Percentiles rank a stretch among this genome's conserved stretches.
Evolutionary conservation across 495 filamentous ascomycete genomes (phyloP).

Genomic region (Cercophora sp.): DNA sequence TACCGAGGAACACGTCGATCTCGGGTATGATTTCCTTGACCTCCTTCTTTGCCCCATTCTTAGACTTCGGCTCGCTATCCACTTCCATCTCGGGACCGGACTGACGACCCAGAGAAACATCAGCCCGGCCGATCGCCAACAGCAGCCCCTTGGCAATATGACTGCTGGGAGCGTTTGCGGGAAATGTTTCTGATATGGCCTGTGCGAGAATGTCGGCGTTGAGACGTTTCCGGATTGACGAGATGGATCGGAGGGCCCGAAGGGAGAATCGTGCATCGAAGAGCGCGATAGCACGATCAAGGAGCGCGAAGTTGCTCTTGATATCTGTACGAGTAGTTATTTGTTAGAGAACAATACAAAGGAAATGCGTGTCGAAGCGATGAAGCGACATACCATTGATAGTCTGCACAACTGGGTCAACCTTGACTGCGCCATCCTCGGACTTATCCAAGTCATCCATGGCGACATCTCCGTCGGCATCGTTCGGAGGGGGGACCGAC

Average conservation of each 20-base stretch:
- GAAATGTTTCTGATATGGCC: slow-evolving; percentile 76
- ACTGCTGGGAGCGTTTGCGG: slow-evolving; percentile 50
- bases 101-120: slow-evolving; percentile 54
- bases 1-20: slow-evolving; percentile 85
- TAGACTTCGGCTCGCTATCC: slow-evolving; percentile 56
- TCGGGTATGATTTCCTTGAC: slow-evolving; percentile 79
- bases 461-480: slow-evolving; percentile 67
- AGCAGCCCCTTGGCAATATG: slow-evolving; percentile 66
- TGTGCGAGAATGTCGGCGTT: slow-evolving; percentile 74
- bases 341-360: too few species aligned
- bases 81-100: slow-evolving; percentile 69
- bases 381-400: slow-evolving; percentile 42
- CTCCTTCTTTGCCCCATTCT: slow-evolving; percentile 54
- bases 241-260: slow-evolving; percentile 89
- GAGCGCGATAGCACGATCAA: slow-evolving; percentile 86
- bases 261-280: slow-evolving; percentile 96
- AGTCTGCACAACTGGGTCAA: slow-evolving; percentile 62
- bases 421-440: slow-evolving; percentile 54
- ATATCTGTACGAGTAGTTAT: too few species aligned
- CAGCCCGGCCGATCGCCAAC: slow-evolving; percentile 58
- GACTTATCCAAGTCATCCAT: slow-evolving; percentile 65
- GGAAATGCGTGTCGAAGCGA: too few species aligned
- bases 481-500: slow-evolving; percentile 52
- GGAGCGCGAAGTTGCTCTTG: slow-evolving; percentile 83
- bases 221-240: slow-evolving; percentile 87